Evolutionary conservation across 169 alveolate genomes (phyloP).

Genomic region (Perkinsus marinus): DNA sequence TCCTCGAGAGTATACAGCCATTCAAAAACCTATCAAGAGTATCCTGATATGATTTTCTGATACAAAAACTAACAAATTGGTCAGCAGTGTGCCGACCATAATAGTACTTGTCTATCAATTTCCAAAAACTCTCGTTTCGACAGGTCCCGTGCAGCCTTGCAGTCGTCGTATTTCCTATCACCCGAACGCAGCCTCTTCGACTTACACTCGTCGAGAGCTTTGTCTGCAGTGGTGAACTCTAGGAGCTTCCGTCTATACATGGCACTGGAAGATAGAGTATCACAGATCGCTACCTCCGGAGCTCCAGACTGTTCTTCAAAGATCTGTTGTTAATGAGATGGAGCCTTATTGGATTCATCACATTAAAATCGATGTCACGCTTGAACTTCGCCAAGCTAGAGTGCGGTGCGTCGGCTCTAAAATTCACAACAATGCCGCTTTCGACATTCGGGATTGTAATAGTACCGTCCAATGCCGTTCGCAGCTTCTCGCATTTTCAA

Average conservation of each 20-base stretch:
- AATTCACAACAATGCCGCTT: background rate
- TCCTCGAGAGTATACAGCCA: slow-evolving; percentile 25
- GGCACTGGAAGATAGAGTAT: background rate
- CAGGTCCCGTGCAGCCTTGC: background rate
- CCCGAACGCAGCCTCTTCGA: background rate
- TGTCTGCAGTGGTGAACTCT: background rate
- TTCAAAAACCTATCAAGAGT: slow-evolving; percentile 8
- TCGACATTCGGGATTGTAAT: background rate
- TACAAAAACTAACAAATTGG: no score
- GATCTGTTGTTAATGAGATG: slow-evolving; percentile 13
- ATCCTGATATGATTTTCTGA: no score
- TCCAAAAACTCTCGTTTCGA: background rate
- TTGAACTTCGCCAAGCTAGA: slow-evolving; percentile 7
- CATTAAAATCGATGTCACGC: slow-evolving; percentile 14
- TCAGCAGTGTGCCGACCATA: no score
- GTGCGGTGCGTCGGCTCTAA: slow-evolving; percentile 24
- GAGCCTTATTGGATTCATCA: slow-evolving; percentile 8
- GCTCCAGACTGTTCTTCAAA: background rate
- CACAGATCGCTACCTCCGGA: background rate
- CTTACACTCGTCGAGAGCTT: background rate
- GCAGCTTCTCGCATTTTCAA: slow-evolving; percentile 7
- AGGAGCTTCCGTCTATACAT: background rate
- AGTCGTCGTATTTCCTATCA: background rate
- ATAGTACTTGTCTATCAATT: background rate
- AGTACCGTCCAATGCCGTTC: background rate